These are phyloP conservation scores for Halteria grandinella DNA, from an alignment of 73 alveolate species.

Conservation along the genomic window DNA sequence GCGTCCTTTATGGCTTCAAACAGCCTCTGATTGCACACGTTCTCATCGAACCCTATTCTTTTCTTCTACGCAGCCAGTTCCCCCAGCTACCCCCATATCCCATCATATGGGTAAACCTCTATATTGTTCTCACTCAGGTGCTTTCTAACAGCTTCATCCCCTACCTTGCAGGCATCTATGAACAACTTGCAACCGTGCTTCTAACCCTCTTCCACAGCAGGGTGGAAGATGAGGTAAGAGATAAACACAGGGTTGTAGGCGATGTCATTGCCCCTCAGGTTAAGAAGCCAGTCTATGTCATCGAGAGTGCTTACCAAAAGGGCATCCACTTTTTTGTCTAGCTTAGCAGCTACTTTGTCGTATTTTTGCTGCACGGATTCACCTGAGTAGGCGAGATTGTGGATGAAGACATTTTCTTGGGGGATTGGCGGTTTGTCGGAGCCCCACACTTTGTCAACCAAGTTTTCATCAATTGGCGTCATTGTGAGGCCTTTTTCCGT, in stretches of 20 bases:
- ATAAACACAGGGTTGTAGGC: conserved; percentile 96
- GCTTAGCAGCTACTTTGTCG: conserved; percentile 22
- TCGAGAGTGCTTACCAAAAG: conserved; percentile 82
- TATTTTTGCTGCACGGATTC: conserved; percentile 69
- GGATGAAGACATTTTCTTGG: conserved; percentile 64
- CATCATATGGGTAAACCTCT: conserved; percentile 73
- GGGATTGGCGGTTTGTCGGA: conserved; percentile 70
- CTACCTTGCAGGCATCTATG: conserved; percentile 68
- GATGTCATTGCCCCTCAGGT: conserved; percentile 94
- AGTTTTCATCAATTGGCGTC: conserved; percentile 73
- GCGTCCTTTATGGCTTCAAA: conserved; percentile 6
- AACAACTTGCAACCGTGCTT: conserved; percentile 54
- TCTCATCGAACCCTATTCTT: conserved; percentile 52
- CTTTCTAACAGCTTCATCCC: conserved; percentile 70
- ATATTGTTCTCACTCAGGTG: conserved; percentile 73
- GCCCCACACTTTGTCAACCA: conserved; percentile 91
- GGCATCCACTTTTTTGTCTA: conserved; percentile 53
- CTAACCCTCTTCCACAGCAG: neutral
- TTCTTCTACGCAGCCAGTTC: conserved; percentile 35
- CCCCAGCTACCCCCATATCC: conserved; percentile 60
- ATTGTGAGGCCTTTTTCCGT: conserved; percentile 57
- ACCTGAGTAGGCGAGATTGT: conserved; percentile 80
- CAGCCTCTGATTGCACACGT: conserved; percentile 66
- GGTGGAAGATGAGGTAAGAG: conserved; percentile 78
- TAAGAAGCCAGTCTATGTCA: conserved; percentile 93